Conservation (phyloP, 2,329 filamentous ascomycete genomes). For the Chrysoporthe cubensis region DNA sequence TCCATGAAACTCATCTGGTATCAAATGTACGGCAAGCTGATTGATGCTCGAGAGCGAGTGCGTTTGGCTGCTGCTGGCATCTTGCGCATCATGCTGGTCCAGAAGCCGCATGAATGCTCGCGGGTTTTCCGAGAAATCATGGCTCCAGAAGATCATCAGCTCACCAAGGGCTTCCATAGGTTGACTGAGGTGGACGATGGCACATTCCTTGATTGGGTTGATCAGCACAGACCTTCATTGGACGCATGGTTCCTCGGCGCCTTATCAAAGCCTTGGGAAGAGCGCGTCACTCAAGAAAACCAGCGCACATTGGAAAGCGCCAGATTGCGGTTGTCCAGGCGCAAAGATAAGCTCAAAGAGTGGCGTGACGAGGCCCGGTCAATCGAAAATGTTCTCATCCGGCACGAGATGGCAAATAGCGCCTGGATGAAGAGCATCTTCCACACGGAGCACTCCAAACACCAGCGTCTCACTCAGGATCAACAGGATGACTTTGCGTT, state of each 20-base stretch:
- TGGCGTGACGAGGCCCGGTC: conserved; percentile 75
- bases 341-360: conserved; percentile 79
- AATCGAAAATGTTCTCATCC: conserved; percentile 72
- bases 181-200: conserved; percentile 88
- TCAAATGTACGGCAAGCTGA: conserved; percentile 85
- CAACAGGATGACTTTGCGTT: conserved; percentile 88
- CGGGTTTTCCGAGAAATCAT: conserved; percentile 74
- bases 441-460: conserved; percentile 86
- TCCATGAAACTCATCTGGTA: conserved; percentile 89
- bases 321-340: conserved; percentile 69
- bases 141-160: conserved; percentile 51
- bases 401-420: conserved; percentile 84
- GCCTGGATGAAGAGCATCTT: conserved; percentile 97
- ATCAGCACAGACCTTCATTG: conserved; percentile 76
- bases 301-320: conserved; percentile 76
- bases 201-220: conserved; percentile 85
- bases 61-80: conserved; percentile 79
- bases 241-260: conserved; percentile 82
- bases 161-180: conserved; percentile 79
- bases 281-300: conserved; percentile 84
- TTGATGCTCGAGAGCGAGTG: conserved; percentile 69
- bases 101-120: conserved; percentile 84
- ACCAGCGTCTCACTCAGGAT: conserved; percentile 87
- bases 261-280: conserved; percentile 83
- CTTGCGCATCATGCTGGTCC: conserved; percentile 90